Evolutionary conservation across 805 yeast genomes (phyloP), one percentile per base, ranked within the genome.

Genomic region (Pichia californica): DNA sequence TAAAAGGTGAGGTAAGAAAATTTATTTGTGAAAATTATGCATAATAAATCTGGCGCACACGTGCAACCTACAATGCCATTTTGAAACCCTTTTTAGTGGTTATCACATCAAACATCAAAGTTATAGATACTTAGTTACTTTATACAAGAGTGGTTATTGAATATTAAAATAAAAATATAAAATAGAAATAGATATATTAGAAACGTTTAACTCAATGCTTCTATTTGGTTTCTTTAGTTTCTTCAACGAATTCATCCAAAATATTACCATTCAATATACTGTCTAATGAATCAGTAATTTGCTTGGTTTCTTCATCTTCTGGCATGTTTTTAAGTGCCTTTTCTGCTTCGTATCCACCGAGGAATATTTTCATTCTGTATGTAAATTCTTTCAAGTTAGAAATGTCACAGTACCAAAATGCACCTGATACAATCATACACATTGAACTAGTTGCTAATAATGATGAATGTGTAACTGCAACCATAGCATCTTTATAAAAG

Each of bases 391-490:
- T 68, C 37, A 82, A 68, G 25, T 67, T 70, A 7, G 85, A 74
- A 10, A 88, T 81, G 56, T 88, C 95, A 63, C 74, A 70, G 32
- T 79, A 69, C 96, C 96, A 88, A 54, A 87, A 80, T 3, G 79
- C 69, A 2, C 95, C 94, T 31, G 85, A 75, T 2, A 80, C 67
- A 5, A 77, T 63, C 87, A 86, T 85, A 2, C 86, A 74, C 53
- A 83, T 74, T 0, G 87, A 76, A 1, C 88, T 74, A 0, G 80
- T 72, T 3, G 96, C 85, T 15, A 89, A 65, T 37, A 83, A 63
- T 0, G 95, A 77, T 2, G 96, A 94, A 32, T 85, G 81, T 0
- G 82, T 77, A 3, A 89, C 87, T 0, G 96, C 96, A 32, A 80
- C 78, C 28, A 87, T 76, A 2, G 96, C 96, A 59, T 88, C 96